Base-by-base conservation (phyloP, 2,329 filamentous ascomycete genomes). In the Grosmannia penicillata region DNA sequence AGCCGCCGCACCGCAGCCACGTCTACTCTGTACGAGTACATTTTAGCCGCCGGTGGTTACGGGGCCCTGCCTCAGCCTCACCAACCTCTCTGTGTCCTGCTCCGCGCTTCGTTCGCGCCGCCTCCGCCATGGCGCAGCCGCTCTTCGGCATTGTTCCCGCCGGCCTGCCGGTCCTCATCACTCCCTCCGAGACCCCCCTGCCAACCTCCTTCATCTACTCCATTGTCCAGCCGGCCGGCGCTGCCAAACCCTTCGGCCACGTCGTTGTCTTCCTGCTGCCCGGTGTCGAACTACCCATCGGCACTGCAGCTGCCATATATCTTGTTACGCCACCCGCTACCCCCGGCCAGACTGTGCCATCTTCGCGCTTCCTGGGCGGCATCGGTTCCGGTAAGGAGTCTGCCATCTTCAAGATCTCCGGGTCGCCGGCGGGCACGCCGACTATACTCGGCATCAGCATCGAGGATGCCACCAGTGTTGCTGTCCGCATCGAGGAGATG, bases 221-320 rank as follows among this genome's bases (percentile, higher is more conserved):
- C 36, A 59, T 73, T 39, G 56, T 56, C 3, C 56, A 61, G 11
- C 48, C 58, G n/a, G 43, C 49, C 6, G 47, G 51, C 7, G 49
- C 48, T 0, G 50, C 41, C 39, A 63, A 63, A 31, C 49, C 74
- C 37, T 85, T 91, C 56, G 76, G 80, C 14, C 86, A 96, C 56
- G 72, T 96, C 39, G 81, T 86, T 51, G 77, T 96, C 41, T 93
- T 96, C 62, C 68, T 95, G 26, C 72, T 95, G 1, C 93, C 91
- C 0, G 81, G 79, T 31, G 67, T 80, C 9, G 58, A 69, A 9
- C 68, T 98, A 0, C 87, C 87, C 0, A 65, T 71, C 4, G 72
- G 75, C 48, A 82, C 82, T 17, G 89, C 85, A 6, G 91, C 87
- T 13, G 83, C 86, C 33, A 89, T 98, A 46, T 96, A 95, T 61